A percentile compares a stretch with the other conserved stretches of the same genome.
Conservation (phyloP, 2,329 filamentous ascomycete species). For the Trichoderma breve region DNA sequence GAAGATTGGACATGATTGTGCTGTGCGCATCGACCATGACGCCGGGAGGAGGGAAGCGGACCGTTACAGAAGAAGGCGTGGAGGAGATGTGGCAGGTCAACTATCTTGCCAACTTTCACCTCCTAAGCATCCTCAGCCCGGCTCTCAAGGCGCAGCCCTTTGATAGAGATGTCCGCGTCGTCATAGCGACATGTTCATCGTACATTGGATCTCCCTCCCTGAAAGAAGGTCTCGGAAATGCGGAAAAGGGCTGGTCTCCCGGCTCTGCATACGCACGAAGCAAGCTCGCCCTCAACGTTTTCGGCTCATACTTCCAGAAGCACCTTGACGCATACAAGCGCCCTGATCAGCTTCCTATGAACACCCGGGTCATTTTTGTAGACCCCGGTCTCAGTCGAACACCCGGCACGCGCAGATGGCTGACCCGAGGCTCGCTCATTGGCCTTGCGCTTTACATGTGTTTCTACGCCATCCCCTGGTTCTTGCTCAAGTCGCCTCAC, state of each 20-base stretch:
- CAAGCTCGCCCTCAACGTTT: constrained; percentile 81
- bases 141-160: constrained; percentile 88
- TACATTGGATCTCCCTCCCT: constrained; percentile 78
- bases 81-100: constrained; percentile 94
- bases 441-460: constrained; percentile 75
- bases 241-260: constrained; percentile 53
- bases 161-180: constrained; percentile 86
- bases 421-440: constrained; percentile 79
- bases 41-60: constrained; percentile 59
- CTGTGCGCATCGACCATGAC: constrained; percentile 80
- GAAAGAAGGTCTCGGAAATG: constrained; percentile 45
- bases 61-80: constrained; percentile 71
- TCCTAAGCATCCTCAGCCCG: constrained; percentile 86
- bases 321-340: constrained; percentile 82
- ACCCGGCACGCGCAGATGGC: constrained; percentile 81
- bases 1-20: constrained; percentile 86
- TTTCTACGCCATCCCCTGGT: constrained; percentile 79
- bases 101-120: constrained; percentile 92
- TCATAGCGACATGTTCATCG: constrained; percentile 82
- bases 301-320: constrained; percentile 88
- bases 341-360: constrained; percentile 79
- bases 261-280: constrained; percentile 60
- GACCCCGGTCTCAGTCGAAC: constrained; percentile 85
- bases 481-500: constrained; percentile 79
- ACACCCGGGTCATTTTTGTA: constrained; percentile 77